A percentile compares a stretch with the other conserved stretches of the same genome.
These are phyloP conservation scores for Colletotrichum plurivorum DNA, from an alignment of 2,329 filamentous ascomycete species.

Conservation along the genomic window DNA sequence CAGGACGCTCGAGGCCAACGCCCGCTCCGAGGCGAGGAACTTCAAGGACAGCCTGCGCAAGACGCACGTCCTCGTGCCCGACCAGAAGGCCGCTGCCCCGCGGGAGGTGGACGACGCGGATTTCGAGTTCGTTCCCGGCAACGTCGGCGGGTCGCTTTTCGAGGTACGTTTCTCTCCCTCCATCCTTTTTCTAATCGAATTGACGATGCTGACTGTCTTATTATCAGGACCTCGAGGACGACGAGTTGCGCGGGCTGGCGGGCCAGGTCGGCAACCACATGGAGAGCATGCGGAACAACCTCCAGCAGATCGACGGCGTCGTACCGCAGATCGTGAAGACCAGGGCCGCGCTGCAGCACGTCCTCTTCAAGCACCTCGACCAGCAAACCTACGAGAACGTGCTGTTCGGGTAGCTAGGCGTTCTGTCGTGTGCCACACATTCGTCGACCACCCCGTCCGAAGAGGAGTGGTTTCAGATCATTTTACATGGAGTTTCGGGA, in stretches of 20 bases:
- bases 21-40: slow-evolving; percentile 65
- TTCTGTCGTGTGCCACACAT: too few relatives aligned
- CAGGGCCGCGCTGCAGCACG: slow-evolving; percentile 63
- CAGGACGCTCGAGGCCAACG: slow-evolving; percentile 67
- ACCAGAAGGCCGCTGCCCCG: slow-evolving; percentile 41
- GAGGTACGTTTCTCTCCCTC: slow-evolving; percentile 44
- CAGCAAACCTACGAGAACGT: slow-evolving; percentile 62
- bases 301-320: slow-evolving; percentile 67
- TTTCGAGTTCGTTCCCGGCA: slow-evolving; percentile 40
- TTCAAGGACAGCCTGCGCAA: slow-evolving; percentile 65
- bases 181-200: background rate
- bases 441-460: too few relatives aligned
- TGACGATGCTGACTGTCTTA: background rate
- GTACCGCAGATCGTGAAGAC: slow-evolving; percentile 63
- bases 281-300: slow-evolving; percentile 69
- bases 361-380: slow-evolving; percentile 62
- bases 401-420: slow-evolving; percentile 54
- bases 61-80: slow-evolving; percentile 65
- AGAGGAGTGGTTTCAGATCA: too few relatives aligned
- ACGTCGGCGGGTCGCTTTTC: slow-evolving; percentile 45
- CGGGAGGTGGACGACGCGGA: slow-evolving; percentile 25
- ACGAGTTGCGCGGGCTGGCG: slow-evolving; percentile 60
- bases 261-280: slow-evolving; percentile 68
- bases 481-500: background rate
- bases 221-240: slow-evolving; percentile 54